A percentile compares a stretch with the other conserved stretches of the same genome.
phyloP scores from a whole-genome alignment of 2,329 filamentous ascomycete genomes.

The Calonectria crousiana region DNA sequence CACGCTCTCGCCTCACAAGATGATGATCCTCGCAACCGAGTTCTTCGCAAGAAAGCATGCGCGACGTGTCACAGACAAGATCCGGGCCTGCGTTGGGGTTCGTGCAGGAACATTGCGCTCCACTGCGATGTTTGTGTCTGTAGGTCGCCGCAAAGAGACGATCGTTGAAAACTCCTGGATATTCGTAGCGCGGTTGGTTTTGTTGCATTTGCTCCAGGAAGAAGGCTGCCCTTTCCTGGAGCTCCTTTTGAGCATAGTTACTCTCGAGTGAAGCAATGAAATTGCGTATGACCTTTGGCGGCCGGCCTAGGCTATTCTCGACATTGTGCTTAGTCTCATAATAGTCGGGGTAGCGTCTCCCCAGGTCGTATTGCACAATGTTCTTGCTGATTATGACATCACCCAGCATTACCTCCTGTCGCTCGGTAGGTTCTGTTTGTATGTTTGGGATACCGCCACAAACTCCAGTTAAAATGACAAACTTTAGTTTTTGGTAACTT shows the following conservation, averaged over 20 bases:
- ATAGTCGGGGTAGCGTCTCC: slow-evolving; percentile 30
- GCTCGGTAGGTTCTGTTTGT: background rate
- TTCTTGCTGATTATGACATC: slow-evolving; percentile 49
- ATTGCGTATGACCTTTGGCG: background rate
- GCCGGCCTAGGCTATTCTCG: slow-evolving; percentile 37
- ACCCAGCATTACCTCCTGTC: slow-evolving; percentile 42
- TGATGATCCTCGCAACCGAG: slow-evolving; percentile 3
- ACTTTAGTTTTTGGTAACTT: slow-evolving; percentile 49
- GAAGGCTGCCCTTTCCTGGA: slow-evolving; percentile 10
- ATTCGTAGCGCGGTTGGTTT: slow-evolving; percentile 26
- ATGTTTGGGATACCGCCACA: slow-evolving; percentile 53
- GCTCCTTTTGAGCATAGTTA: background rate
- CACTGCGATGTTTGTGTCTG: slow-evolving; percentile 15
- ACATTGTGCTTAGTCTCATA: slow-evolving; percentile 42
- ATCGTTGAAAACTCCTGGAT: slow-evolving; percentile 43
- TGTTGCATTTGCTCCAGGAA: background rate
- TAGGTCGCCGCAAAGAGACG: slow-evolving; percentile 33
- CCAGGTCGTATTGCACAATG: slow-evolving; percentile 46
- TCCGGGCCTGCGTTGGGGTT: background rate
- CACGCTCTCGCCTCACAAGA: background rate
- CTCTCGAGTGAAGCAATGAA: slow-evolving; percentile 1
- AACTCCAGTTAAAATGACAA: slow-evolving; percentile 54
- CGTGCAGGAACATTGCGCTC: background rate
- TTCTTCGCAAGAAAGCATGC: slow-evolving; percentile 10
- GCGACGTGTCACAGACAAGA: background rate